These are phyloP conservation scores for Jamesozyma hellenica DNA, from an alignment of 805 yeast genomes.

Conservation along the genomic window DNA sequence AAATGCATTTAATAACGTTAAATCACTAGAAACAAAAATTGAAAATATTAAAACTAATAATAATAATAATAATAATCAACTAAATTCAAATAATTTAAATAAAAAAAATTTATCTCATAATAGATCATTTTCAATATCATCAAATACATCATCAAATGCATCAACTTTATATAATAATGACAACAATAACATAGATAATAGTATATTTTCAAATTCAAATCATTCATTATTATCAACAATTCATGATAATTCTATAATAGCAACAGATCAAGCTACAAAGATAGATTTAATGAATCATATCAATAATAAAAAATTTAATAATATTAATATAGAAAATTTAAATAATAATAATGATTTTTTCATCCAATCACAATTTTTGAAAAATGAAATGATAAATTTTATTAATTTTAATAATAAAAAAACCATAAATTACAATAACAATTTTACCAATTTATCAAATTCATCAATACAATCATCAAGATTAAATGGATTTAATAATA, in stretches of 20 bases:
- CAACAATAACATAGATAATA: too few species aligned
- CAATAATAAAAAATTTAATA: too few species aligned
- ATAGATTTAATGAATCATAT: too few species aligned
- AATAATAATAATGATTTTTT: neutral
- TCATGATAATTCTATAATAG: too few species aligned
- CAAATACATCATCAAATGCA: neutral
- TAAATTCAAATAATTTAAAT: too few species aligned
- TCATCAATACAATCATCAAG: too few species aligned
- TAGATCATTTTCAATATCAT: slow-evolving; percentile 3
- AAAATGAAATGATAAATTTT: slow-evolving; percentile 4
- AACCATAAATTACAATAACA: neutral
- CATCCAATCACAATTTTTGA: slow-evolving; percentile 5
- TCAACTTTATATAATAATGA: neutral
- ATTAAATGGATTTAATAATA: slow-evolving; percentile 6
- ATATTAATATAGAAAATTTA: neutral
- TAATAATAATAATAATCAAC: too few species aligned
- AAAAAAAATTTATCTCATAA: neutral
- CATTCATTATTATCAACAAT: too few species aligned
- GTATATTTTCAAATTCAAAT: too few species aligned
- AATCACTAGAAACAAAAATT: slow-evolving; percentile 45
- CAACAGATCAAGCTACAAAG: too few species aligned
- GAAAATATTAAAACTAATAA: slow-evolving; percentile 3
- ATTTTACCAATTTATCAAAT: neutral
- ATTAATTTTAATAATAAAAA: neutral
- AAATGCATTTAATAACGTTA: slow-evolving; percentile 58